Base-by-base conservation (phyloP, 2,329 filamentous ascomycete genomes). In the Xylariaceae sp. region DNA sequence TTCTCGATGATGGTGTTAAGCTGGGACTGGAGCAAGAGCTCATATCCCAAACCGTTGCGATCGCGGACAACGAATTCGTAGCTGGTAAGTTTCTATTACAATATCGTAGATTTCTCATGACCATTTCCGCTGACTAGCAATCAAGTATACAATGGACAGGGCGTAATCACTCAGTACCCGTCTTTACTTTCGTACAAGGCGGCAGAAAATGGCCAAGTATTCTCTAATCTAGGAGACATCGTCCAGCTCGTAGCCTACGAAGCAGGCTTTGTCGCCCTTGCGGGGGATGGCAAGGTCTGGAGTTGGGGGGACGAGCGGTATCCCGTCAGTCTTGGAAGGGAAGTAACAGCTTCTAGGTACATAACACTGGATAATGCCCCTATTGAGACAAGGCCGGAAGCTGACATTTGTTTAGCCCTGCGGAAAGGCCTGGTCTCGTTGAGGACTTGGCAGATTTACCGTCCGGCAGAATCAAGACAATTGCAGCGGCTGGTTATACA, bases 281-380 rank as follows among this genome's bases (percentile, higher is more conserved):
- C 77, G 1, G 57, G 74, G 0, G 67, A 75, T 9, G 78, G 77
- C n/a, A 67, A 71, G 1, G 79, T 84, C 30, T 77, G 74, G 63
- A 81, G 80, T 0, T 76, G 79, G 69, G 86, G 86, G 6, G 86
- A 89, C 65, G 73, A 78, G 51, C 80, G 86, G 13, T 87, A 83
- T 65, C 72, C 74, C 34, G 74, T 77, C 41, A 83, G 81, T 57
- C 78, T 89, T 0, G 85, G 82, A 4, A 78, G 86, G 15, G 73
- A 78, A 2, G 68, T 76, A 3, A 71, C 73, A 5, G 64, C 69
- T 2, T 69, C 73, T 4, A 73, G 67, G 74, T 80, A 66, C 62
- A 41, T 7, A 50, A 15, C 50, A 37, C 11, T 18, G 7, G 11
- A 13, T 35, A 5, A 17, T 10, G 10, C 35, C 15, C 34, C 23